Base-by-base conservation (phyloP, 768 basidiomycete genomes). In the Hygrophorus russula region DNA sequence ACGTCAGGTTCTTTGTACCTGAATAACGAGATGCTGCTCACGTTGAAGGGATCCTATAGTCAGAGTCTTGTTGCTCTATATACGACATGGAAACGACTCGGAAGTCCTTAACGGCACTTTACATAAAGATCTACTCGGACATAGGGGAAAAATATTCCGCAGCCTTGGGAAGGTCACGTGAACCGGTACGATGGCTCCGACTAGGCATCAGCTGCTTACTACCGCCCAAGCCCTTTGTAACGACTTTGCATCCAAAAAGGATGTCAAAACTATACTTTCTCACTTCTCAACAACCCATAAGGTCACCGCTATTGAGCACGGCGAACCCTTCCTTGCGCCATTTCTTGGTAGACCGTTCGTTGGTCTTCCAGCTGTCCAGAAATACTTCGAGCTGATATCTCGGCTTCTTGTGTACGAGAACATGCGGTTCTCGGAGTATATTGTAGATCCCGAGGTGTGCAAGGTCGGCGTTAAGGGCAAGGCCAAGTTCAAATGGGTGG, bases 401-500 rank as follows among this genome's bases (percentile, higher is more conserved):
- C 59, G 64, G 10, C 53, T 70, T 10, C 56, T 81, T 31, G 61
- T 65, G 2, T 79, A 73, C 55, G 64, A 76, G 14, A 49, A 67
- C 48, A 70, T 80, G 63, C 49, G 45, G 32, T 81, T 81, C 53
- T 67, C 67, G 36, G 70, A 73, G 46, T 80, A 72, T 49, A 50
- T 73, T 40, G 66, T 80, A 30, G 80, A 82, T 51, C 36, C 54
- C 4, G 69, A 72, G 39, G 62, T 56, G 32, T 56, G 63, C 33
- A 74, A 68, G 55, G 78, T 75, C n/a, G 70, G 66, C 13, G 66
- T 71, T 43, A 75, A 69, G 53, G 80, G 78, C 5, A 56, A 46
- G 40, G 78, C 72, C 9, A 63, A 45, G 15, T 82, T 81, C 56
- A 74, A 68, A 2, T 81, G 80, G 80, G 55, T 52, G 44, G 59